Base-by-base conservation (phyloP, 23 red algal species). In the Gracilaria caudata region DNA sequence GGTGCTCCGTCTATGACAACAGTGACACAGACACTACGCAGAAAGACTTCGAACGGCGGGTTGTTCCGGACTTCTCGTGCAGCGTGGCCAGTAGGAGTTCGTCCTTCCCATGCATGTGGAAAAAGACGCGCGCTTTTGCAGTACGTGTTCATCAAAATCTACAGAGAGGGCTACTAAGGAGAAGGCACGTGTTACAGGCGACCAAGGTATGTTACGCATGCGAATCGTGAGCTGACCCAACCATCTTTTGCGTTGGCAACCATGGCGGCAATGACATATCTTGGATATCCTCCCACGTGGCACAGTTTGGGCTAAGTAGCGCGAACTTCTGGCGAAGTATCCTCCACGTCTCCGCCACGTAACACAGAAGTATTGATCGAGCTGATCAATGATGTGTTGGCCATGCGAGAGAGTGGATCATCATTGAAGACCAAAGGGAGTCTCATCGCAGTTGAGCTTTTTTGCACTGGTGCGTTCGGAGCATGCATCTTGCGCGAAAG, bases 21-120 rank as follows among this genome's bases (percentile, higher is more conserved):
- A 66, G 61, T 66, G 61, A 66, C 61, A 66, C 61, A 66, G 29
- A 60, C 8, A 9, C 61, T 4, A 21, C 54, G 29, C 61, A 35
- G 8, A 26, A 8, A 2, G 6, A 66, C 2, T 12, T 66, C 19
- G 61, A 33, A 66, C 61, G 61, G 36, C 29, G 61, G 36, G 61
- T 23, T 29, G 57, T 16, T 61, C 23, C 57, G 57, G 0, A 4
- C 54, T 2, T 7, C n/a, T 20, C 4, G 4, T 29, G 57, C 57
- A 61, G 24, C 57, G 57, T 61, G 57, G 57, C 57, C 57, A 30
- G 57, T 25, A 30, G 23, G 4, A 61, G 23, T 30, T 30, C 23
- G 57, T 61, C 23, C 5, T 30, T 66, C 61, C 13, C 61, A 12
- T n/a, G 54, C 54, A n/a, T n/a, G n/a, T n/a, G n/a, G n/a, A n/a